Evolutionary conservation across 768 basidiomycete genomes (phyloP).

Genomic region (Russula dissimulans): DNA sequence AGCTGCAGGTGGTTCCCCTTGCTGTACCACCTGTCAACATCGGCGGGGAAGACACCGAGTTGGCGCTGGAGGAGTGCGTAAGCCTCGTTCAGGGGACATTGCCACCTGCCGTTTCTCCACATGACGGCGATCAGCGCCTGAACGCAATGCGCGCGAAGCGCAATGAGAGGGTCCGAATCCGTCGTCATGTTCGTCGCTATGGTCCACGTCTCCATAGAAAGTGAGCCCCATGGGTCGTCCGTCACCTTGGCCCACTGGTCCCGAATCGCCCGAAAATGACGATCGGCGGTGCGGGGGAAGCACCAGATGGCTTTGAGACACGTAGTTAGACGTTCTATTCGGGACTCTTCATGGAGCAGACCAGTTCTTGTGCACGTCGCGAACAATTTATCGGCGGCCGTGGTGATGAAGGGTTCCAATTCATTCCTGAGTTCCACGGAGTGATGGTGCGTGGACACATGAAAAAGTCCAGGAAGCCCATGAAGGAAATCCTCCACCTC

Average conservation of each 20-base stretch:
- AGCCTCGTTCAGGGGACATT: not conserved
- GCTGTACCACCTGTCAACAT: not conserved
- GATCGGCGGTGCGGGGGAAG: not conserved
- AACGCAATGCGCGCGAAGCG: conserved; percentile 10
- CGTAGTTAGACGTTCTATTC: conserved; percentile 1
- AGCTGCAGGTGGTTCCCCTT: not conserved
- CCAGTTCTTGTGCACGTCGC: not conserved
- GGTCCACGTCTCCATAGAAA: conserved; percentile 5
- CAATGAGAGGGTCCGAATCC: not conserved
- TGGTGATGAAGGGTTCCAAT: not conserved
- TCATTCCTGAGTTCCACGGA: not conserved
- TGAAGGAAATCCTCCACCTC: conserved; percentile 11
- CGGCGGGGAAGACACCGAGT: not conserved
- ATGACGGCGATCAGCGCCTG: conserved; percentile 1
- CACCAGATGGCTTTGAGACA: conserved; percentile 6
- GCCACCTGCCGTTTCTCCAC: conserved; percentile 4
- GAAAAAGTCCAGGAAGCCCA: conserved; percentile 5
- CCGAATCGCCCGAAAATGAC: not conserved
- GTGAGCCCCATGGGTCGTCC: conserved; percentile 6
- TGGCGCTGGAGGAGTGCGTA: conserved; percentile 3
- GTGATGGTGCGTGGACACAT: not conserved
- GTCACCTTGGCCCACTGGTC: not conserved
- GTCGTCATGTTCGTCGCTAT: not conserved
- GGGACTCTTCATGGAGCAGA: not conserved
- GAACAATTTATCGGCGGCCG: not conserved